Evolutionary conservation across 345 rosid species (phyloP).

Genomic region (Streptanthus diversifolius): DNA sequence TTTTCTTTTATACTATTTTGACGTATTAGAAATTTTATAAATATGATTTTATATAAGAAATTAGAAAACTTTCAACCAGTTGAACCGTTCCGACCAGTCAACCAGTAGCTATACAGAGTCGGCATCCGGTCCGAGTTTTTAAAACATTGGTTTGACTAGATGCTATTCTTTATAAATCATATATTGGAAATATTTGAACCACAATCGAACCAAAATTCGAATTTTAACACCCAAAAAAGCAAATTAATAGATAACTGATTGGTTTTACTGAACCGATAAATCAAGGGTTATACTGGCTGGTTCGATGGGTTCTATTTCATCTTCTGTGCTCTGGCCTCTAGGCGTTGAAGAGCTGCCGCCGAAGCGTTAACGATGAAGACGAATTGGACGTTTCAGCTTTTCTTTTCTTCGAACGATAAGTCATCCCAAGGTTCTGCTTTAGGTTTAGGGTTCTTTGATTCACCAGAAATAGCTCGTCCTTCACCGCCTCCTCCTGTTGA

Average conservation of each 20-base stretch:
- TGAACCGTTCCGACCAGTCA: no score
- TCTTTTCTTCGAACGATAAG: constrained; percentile 34
- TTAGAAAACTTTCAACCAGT: no score
- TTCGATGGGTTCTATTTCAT: neutral
- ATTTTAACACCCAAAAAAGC: neutral
- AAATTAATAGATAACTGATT: neutral
- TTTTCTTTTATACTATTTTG: no score
- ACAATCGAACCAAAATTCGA: neutral
- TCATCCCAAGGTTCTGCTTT: constrained; percentile 37
- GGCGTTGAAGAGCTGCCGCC: neutral
- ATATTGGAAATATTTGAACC: neutral
- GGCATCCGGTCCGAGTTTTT: no score
- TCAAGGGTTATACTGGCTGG: neutral
- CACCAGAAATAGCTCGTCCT: constrained; percentile 49
- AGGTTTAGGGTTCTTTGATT: constrained; percentile 51
- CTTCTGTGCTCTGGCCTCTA: neutral
- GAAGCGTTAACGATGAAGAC: constrained; percentile 35
- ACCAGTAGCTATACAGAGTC: no score
- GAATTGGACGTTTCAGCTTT: constrained; percentile 35
- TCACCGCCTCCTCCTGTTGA: constrained; percentile 73
- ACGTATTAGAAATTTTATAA: no score
- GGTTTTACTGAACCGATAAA: neutral
- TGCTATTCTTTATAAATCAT: no score
- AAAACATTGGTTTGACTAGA: no score
- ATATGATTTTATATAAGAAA: no score